These are phyloP conservation scores for Pseudoneurospora amorphoporcata DNA, from an alignment of 495 filamentous ascomycete species.

Conservation along the genomic window DNA sequence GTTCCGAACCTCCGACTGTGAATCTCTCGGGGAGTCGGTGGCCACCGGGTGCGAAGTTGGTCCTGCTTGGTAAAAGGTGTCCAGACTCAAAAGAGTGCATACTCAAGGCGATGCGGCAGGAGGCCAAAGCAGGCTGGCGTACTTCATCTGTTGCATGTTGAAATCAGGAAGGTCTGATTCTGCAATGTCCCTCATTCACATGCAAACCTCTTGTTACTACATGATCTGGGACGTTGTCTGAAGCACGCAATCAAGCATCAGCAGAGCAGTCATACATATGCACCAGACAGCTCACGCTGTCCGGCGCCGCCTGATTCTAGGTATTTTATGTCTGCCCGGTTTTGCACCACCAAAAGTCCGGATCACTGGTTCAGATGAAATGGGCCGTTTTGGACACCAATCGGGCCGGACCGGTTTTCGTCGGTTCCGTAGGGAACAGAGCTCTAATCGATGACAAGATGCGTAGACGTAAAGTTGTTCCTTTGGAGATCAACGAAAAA, in stretches of 20 bases:
- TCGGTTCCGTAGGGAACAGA: neutral
- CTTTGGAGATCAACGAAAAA: neutral
- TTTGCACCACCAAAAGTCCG: neutral
- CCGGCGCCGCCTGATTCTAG: neutral
- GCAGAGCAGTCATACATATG: neutral
- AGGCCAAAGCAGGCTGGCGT: neutral
- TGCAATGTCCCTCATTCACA: neutral
- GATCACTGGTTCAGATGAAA: neutral
- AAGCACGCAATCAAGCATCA: neutral
- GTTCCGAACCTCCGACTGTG: neutral
- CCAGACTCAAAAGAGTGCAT: neutral
- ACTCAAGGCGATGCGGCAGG: neutral
- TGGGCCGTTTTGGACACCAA: neutral
- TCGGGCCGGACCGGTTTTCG: neutral
- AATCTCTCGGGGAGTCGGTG: neutral
- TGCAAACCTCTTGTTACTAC: neutral
- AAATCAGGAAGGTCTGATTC: neutral
- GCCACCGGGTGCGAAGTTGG: neutral
- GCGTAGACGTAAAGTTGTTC: neutral
- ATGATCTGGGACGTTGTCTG: neutral
- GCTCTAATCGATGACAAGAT: neutral
- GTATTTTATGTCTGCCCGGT: neutral
- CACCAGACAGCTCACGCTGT: neutral
- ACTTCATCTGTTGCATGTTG: neutral
- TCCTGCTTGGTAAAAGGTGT: neutral